These are phyloP conservation scores for Diaporthe batatas DNA, from an alignment of 2,329 filamentous ascomycete species.

Conservation along the genomic window DNA sequence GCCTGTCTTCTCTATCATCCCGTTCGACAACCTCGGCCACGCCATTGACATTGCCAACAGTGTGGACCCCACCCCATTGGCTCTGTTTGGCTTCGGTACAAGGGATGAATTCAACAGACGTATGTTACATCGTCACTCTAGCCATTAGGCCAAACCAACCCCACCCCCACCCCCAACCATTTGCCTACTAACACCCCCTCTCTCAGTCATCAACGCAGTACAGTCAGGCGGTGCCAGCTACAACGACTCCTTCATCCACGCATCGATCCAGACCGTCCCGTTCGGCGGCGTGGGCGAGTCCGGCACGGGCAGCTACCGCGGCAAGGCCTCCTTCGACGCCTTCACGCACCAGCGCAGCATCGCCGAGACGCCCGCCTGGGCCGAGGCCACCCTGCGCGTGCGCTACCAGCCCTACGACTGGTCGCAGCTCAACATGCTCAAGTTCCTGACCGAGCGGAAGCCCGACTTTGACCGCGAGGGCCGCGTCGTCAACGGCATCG, in stretches of 20 bases:
- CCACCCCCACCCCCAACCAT: background rate
- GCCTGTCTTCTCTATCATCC: conserved; percentile 87
- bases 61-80: conserved; percentile 86
- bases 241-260: conserved; percentile 66
- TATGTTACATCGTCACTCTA: conserved; percentile 53
- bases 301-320: conserved; percentile 82
- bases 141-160: background rate
- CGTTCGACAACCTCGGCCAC: conserved; percentile 84
- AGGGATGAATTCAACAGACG: conserved; percentile 82
- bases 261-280: conserved; percentile 75
- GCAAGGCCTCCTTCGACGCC: conserved; percentile 78
- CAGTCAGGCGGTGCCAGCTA: conserved; percentile 77
- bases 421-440: conserved; percentile 59
- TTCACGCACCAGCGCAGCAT: conserved; percentile 72
- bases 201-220: conserved; percentile 69
- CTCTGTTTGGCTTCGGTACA: conserved; percentile 87
- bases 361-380: conserved; percentile 74
- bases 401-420: conserved; percentile 75
- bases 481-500: conserved; percentile 61
- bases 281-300: conserved; percentile 89
- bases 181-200: conserved; percentile 19
- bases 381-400: conserved; percentile 75
- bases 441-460: conserved; percentile 57
- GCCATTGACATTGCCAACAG: conserved; percentile 86
- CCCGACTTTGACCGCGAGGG: conserved; percentile 75